Evolutionary conservation across 2,329 filamentous ascomycete genomes (phyloP).

Genomic region (Pochonia chlamydosporia): DNA sequence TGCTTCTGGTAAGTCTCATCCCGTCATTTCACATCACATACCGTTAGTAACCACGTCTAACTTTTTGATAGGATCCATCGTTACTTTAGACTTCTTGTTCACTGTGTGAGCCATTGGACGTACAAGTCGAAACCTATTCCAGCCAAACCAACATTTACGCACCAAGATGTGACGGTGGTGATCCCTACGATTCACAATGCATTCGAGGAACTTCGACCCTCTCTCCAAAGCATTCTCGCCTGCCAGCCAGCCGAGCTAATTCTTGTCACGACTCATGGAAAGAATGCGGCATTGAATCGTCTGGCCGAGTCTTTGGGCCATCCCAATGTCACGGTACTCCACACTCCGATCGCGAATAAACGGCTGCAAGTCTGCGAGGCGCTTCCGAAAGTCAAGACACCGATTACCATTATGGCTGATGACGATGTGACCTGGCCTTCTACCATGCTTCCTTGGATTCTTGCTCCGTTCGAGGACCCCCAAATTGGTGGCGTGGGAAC

Average conservation of each 20-base stretch:
- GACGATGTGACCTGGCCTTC: constrained; percentile 92
- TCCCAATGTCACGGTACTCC: constrained; percentile 66
- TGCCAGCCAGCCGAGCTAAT: constrained; percentile 69
- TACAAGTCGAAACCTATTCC: constrained; percentile 83
- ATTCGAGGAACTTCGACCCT: constrained; percentile 76
- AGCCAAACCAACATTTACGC: constrained; percentile 70
- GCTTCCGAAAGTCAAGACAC: constrained; percentile 75
- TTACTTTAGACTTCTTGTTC: constrained; percentile 79
- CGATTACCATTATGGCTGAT: constrained; percentile 87
- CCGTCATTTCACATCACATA: neutral
- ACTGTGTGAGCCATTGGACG: constrained; percentile 77
- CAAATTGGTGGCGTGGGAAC: constrained; percentile 87
- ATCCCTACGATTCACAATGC: constrained; percentile 87
- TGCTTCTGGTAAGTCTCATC: constrained; percentile 40
- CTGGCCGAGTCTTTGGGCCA: constrained; percentile 57
- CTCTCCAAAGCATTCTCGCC: constrained; percentile 69
- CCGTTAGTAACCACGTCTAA: constrained; percentile 13
- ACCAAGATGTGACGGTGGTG: constrained; percentile 85
- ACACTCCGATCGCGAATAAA: constrained; percentile 86
- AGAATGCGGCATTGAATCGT: constrained; percentile 60
- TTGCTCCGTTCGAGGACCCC: constrained; percentile 84
- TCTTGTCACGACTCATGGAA: constrained; percentile 80
- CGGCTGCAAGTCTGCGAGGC: constrained; percentile 88
- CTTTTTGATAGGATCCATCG: constrained; percentile 64
- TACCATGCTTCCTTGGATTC: constrained; percentile 82